Conservation (phyloP, 148 eudicot genomes). For the Spergularia marina region DNA sequence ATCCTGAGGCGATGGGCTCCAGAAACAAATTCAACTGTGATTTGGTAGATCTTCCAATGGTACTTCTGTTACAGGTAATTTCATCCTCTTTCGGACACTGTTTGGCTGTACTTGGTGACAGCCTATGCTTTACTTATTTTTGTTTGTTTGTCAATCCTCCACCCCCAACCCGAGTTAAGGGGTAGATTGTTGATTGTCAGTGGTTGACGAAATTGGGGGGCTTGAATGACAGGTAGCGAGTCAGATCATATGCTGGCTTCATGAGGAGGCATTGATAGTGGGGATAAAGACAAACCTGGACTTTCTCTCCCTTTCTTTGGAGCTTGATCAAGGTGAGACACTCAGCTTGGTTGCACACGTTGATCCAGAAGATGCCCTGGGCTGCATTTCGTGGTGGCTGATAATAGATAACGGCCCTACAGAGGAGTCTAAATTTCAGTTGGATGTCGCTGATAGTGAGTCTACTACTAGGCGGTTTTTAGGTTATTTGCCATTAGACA, state of each 20-base stretch:
- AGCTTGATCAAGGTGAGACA: constrained; percentile 77
- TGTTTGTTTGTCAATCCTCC: too few species aligned
- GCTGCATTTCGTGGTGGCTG: constrained; percentile 97
- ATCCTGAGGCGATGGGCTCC: constrained; percentile 46
- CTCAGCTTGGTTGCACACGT: constrained; percentile 75
- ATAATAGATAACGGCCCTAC: constrained; percentile 56
- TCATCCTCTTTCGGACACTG: background rate
- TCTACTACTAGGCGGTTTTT: constrained; percentile 52
- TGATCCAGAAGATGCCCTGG: constrained; percentile 65
- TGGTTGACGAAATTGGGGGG: background rate
- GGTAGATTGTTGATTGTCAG: background rate
- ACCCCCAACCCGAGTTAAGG: too few species aligned
- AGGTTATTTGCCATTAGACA: constrained; percentile 65
- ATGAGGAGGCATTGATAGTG: constrained; percentile 72
- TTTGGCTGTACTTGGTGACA: background rate
- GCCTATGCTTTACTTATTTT: background rate
- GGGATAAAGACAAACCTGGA: constrained; percentile 78
- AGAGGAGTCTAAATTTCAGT: constrained; percentile 42
- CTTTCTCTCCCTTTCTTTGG: constrained; percentile 69
- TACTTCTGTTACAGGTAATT: constrained; percentile 82
- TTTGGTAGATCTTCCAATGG: constrained; percentile 71
- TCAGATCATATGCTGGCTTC: constrained; percentile 84
- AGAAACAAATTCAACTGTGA: constrained; percentile 63
- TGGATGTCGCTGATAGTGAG: constrained; percentile 35
- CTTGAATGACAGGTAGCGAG: constrained; percentile 59